Percentiles rank a stretch among this genome's conserved stretches.
Evolutionary conservation across 768 basidiomycete genomes (phyloP).

Genomic region (Hygrophorus pudorinus): DNA sequence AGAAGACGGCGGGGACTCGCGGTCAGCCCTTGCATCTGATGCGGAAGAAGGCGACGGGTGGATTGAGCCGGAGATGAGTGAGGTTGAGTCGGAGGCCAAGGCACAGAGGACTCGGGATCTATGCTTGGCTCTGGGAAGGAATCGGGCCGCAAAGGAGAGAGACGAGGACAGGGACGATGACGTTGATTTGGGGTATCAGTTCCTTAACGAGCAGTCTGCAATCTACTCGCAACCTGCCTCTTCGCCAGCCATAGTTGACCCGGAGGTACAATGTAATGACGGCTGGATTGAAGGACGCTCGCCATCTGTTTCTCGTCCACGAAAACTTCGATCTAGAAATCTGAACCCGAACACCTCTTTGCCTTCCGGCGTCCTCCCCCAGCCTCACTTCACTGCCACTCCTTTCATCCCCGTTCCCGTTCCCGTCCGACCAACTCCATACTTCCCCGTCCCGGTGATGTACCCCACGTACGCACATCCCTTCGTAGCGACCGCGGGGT

Average conservation of each 20-base stretch:
- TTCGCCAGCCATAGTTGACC: constrained; percentile 1
- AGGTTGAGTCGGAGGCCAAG: constrained; percentile 21
- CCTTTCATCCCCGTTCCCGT: not conserved
- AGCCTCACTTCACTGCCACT: not conserved
- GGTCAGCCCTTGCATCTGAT: constrained; percentile 20
- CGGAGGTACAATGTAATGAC: not conserved
- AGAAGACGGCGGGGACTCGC: constrained; percentile 27
- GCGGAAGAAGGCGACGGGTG: constrained; percentile 37
- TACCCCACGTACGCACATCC: not conserved
- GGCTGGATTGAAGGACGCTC: constrained; percentile 7
- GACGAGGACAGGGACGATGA: constrained; percentile 7
- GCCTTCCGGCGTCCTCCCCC: constrained; percentile 1
- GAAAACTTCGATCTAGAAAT: not conserved
- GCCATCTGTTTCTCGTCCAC: not conserved
- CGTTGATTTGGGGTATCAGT: not conserved
- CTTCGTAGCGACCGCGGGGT: not conserved
- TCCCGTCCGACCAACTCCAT: constrained; percentile 1
- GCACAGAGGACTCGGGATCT: constrained; percentile 32
- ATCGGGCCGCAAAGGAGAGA: constrained; percentile 7
- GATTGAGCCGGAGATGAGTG: constrained; percentile 23
- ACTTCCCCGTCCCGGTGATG: not conserved
- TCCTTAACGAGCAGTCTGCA: not conserved
- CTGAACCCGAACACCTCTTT: not conserved
- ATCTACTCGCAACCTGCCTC: not conserved
- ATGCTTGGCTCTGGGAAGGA: constrained; percentile 30